These are phyloP conservation scores for Sanghuangporus weigelae DNA, from an alignment of 1,284 basidiomycete species.

Conservation along the genomic window DNA sequence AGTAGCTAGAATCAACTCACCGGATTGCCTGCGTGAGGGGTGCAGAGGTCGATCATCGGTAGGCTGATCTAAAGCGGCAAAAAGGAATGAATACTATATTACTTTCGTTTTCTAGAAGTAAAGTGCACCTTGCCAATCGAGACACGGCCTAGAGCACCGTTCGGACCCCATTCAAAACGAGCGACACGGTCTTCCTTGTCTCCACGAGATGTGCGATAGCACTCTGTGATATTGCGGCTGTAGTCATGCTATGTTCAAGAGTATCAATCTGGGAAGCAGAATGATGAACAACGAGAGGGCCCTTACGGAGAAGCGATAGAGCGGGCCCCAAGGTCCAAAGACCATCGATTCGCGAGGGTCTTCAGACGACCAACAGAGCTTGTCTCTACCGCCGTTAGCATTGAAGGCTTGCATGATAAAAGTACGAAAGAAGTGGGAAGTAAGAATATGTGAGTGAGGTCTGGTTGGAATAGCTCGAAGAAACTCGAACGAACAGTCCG, in stretches of 20 bases:
- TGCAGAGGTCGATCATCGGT: slow-evolving; percentile 76
- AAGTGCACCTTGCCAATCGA: slow-evolving; percentile 68
- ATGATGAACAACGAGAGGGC: slow-evolving; percentile 17
- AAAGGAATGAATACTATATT: neutral
- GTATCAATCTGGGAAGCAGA: slow-evolving; percentile 22
- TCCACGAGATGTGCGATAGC: slow-evolving; percentile 69
- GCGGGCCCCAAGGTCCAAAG: slow-evolving; percentile 72
- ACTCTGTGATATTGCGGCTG: slow-evolving; percentile 59
- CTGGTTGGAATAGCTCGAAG: slow-evolving; percentile 14
- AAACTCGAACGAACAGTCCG: slow-evolving; percentile 27
- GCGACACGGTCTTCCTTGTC: slow-evolving; percentile 81
- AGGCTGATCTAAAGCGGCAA: slow-evolving; percentile 50
- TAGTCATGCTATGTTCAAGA: slow-evolving; percentile 49
- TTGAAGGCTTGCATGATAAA: slow-evolving; percentile 32
- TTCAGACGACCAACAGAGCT: slow-evolving; percentile 79
- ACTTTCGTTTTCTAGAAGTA: slow-evolving; percentile 18
- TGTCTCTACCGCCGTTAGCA: slow-evolving; percentile 54
- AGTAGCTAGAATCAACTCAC: slow-evolving; percentile 33
- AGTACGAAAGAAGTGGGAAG: slow-evolving; percentile 19
- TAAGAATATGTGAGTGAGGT: slow-evolving; percentile 19
- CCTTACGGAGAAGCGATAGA: slow-evolving; percentile 74
- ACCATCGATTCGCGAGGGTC: slow-evolving; percentile 77
- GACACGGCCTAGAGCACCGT: slow-evolving; percentile 73
- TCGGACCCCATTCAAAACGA: slow-evolving; percentile 77
- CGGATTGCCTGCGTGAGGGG: slow-evolving; percentile 51